Evolutionary conservation across 208 protist genomes (phyloP), one percentile per base, ranked within the genome.

Genomic region (Wallacemonas sp.): DNA sequence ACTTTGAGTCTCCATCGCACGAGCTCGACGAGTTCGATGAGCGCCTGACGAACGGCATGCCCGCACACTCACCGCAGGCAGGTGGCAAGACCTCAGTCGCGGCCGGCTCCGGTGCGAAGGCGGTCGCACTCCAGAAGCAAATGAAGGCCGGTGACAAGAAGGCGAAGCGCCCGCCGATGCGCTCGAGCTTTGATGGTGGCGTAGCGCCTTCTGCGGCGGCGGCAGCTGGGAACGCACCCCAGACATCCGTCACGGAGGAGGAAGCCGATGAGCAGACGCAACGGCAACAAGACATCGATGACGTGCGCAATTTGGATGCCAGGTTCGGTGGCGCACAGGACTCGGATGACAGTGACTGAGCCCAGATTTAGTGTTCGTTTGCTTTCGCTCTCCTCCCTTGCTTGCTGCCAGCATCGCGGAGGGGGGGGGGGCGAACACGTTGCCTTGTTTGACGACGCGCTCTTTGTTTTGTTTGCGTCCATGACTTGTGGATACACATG

Each of bases 1-100:
- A 87, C 47, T 68, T 85, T 46, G 34, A 61, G 9, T 43, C 60
- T 8, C 67, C 78, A 1, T 74, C 74, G 9, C 29, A 72, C 26
- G 80, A 79, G 27, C 55, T 90, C n/a, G 84, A 77, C 39, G 70
- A 76, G 23, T 90, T 90, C 54, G 84, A 87, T 17, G 74, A 48
- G 29, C 78, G 73, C 16, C 61, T 90, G 19, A 54, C 12, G 29
- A 75, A 52, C 41, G 64, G 66, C 5, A 46, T 68, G 8, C 49
- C 71, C 5, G 54, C 67, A 8, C 74, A 72, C 62, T 27, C 24
- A 6, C 30, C 49, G 0, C 55, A 23, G 27, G 6, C 21, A 19
- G 23, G 47, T 16, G 48, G 38, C 26, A 2, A 21, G 61, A 54
- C 17, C 9, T 14, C 26, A 12, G 26, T 30, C 24, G 29, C 43